phyloP scores from a whole-genome alignment of 768 basidiomycete species.

The Pleurotus sapidus region DNA sequence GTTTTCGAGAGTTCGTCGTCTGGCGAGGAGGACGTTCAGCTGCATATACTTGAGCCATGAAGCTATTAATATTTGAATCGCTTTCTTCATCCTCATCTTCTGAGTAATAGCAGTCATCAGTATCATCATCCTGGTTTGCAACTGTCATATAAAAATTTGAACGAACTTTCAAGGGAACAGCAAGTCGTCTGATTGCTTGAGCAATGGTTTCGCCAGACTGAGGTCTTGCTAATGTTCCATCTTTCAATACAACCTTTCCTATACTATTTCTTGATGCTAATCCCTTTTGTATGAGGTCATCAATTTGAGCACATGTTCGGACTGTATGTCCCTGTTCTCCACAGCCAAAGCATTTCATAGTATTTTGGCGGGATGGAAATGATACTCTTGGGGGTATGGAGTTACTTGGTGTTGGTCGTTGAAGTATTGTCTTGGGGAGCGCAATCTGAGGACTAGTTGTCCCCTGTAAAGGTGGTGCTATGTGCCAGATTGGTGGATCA shows the following conservation, averaged over 20 bases:
- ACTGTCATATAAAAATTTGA: background rate
- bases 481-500: background rate
- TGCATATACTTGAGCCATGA: background rate
- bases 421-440: background rate
- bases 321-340: background rate
- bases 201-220: background rate
- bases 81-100: background rate
- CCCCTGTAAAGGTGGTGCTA: no score
- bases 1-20: background rate
- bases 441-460: background rate
- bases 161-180: background rate
- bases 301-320: background rate
- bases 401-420: background rate
- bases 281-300: background rate
- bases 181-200: background rate
- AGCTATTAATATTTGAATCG: background rate
- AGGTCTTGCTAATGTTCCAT: background rate
- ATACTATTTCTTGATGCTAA: background rate
- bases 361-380: background rate
- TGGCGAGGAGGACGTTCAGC: no score
- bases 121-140: background rate
- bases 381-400: background rate
- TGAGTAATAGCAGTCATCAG: background rate
- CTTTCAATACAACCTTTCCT: background rate
- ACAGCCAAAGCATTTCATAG: constrained; percentile 4